Percentiles rank a stretch among this genome's conserved stretches.
Evolutionary conservation across 1,284 basidiomycete genomes (phyloP).

Genomic region (Fomitopsis betulina): DNA sequence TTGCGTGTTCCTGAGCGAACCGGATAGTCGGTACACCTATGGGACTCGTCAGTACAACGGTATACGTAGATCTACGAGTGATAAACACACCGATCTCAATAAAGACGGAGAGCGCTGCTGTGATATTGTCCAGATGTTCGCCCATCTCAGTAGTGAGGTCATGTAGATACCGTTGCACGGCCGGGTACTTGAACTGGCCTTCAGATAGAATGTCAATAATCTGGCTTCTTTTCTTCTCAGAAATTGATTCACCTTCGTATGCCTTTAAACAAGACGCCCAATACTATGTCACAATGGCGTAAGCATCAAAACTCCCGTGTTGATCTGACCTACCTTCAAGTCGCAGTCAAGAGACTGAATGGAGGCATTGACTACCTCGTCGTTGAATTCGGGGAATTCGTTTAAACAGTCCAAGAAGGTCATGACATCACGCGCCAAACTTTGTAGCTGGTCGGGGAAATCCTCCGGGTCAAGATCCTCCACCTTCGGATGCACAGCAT

Average conservation of each 20-base stretch:
- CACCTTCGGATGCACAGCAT: slow-evolving; percentile 45
- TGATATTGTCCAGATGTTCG: slow-evolving; percentile 64
- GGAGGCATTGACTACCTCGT: slow-evolving; percentile 65
- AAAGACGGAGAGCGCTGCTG: slow-evolving; percentile 59
- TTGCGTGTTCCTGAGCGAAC: slow-evolving; percentile 69
- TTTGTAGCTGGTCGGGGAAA: slow-evolving; percentile 58
- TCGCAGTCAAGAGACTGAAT: slow-evolving; percentile 64
- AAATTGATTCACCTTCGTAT: slow-evolving; percentile 42
- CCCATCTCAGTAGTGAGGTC: slow-evolving; percentile 66
- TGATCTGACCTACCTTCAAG: slow-evolving; percentile 41
- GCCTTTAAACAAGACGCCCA: slow-evolving; percentile 65
- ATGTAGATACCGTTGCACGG: slow-evolving; percentile 69
- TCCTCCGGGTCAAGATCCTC: slow-evolving; percentile 57
- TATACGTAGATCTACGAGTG: background rate
- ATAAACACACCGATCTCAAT: slow-evolving; percentile 58
- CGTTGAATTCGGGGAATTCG: slow-evolving; percentile 71
- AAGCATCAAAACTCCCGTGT: slow-evolving; percentile 2
- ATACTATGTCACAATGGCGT: slow-evolving; percentile 36
- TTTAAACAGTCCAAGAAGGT: slow-evolving; percentile 65
- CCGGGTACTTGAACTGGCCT: slow-evolving; percentile 67
- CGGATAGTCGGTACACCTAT: slow-evolving; percentile 70
- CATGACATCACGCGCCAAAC: slow-evolving; percentile 54
- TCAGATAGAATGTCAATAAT: background rate
- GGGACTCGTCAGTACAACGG: background rate
- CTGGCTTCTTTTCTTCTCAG: background rate